Evolutionary conservation across 768 basidiomycete genomes (phyloP), one percentile per base, ranked within the genome.

Genomic region (Russula lepida): DNA sequence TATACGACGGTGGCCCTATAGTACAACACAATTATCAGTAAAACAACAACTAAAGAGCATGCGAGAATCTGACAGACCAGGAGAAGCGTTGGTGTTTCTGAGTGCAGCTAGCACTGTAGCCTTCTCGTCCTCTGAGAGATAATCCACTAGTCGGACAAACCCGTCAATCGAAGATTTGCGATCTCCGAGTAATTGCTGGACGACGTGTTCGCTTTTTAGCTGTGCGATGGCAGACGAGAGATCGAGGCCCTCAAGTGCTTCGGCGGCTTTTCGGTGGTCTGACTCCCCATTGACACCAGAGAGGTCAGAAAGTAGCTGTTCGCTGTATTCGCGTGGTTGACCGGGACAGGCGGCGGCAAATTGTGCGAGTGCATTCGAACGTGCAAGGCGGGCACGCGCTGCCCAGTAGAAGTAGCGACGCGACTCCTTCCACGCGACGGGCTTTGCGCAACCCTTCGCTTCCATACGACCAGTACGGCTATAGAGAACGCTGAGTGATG

Each of bases 391-490:
- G n/a, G 87, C 86, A 47, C 95, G 88, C 32, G 92, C 80, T 46
- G 89, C 84, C 94, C 93, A 97, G 76, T 95, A 95, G 81, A 98
- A 95, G 70, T 85, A 81, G 63, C 93, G 83, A 61, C 92, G 86
- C 58, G 94, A 84, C 55, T 89, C 81, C 73, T 89, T 92, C 95
- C 95, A 98, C 49, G 85, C 81, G 30, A 84, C 79, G 21, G 91
- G 79, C 63, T 86, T 88, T 8, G 95, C 95, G 66, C 95, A 95
- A 19, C 92, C 93, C 76, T 98, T 98, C 28, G 95, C 95, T 74
- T 97, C 92, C 94, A 97, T 95, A 50, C 95, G 92, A 51, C 94
- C 94, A 48, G 84, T 81, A 51, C 95, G 92, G 74, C 94, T 95
- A 69, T 59, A 62, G 21, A 49, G 41, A 54, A 13, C 28, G 28